Evolutionary conservation across 345 rosid genomes (phyloP).

Genomic region (Salix exigua): DNA sequence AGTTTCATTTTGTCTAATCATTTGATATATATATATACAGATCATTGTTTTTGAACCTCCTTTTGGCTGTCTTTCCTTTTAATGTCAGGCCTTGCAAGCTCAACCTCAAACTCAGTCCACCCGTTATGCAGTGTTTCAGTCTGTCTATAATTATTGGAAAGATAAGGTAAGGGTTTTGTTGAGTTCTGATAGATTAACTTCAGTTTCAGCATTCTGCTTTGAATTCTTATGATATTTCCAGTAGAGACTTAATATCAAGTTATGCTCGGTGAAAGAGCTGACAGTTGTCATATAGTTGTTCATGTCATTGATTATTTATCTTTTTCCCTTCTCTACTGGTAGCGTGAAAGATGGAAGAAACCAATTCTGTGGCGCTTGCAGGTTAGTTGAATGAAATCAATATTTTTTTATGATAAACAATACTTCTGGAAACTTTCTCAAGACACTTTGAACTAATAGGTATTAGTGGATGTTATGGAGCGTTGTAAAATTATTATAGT

Average conservation of each 20-base stretch:
- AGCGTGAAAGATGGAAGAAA: constrained; percentile 99
- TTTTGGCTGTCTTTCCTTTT: constrained; percentile 5
- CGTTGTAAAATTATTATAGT: background rate
- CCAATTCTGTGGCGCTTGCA: constrained; percentile 94
- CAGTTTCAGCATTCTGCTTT: background rate
- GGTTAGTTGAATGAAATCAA: constrained; percentile 42
- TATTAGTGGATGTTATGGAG: background rate
- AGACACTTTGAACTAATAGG: background rate
- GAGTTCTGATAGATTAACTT: background rate
- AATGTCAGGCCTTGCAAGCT: constrained; percentile 68
- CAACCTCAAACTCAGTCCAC: constrained; percentile 37
- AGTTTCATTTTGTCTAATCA: background rate
- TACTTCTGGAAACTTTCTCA: background rate
- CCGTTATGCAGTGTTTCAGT: constrained; percentile 61
- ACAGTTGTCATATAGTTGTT: background rate
- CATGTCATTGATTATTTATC: background rate
- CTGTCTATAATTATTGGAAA: constrained; percentile 84
- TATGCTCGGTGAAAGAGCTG: background rate
- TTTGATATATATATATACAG: background rate
- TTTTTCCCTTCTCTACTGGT: constrained; percentile 17
- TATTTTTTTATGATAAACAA: background rate
- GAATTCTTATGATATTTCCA: background rate
- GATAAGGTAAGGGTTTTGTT: constrained; percentile 55
- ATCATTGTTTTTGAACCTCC: background rate
- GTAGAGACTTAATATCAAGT: background rate